Evolutionary conservation across 2,329 filamentous ascomycete species (phyloP).

Genomic region (Scedosporium minutisporum): DNA sequence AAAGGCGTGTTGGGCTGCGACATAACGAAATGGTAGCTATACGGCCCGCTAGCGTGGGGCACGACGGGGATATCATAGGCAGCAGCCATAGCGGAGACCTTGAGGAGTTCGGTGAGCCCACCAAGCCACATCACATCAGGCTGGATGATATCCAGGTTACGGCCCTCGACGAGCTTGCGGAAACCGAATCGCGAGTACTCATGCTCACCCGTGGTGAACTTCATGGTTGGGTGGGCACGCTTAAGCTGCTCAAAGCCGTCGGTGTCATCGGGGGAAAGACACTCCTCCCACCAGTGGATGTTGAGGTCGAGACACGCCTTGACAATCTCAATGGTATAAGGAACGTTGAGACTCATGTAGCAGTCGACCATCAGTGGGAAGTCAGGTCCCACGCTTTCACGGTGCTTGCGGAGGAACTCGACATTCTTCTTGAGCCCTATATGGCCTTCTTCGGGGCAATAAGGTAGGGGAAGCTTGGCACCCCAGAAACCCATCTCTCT

Average conservation of each 20-base stretch:
- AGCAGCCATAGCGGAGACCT: conserved; percentile 77
- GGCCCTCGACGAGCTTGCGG: conserved; percentile 84
- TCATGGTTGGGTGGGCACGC: conserved; percentile 77
- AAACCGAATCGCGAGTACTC: conserved; percentile 93
- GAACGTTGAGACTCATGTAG: conserved; percentile 91
- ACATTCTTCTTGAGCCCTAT: conserved; percentile 80
- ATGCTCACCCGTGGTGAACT: conserved; percentile 94
- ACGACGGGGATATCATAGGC: conserved; percentile 93
- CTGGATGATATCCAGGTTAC: conserved; percentile 88
- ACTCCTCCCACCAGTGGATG: conserved; percentile 98
- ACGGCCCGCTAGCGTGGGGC: conserved; percentile 87
- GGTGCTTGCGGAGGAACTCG: conserved; percentile 76
- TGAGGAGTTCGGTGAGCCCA: conserved; percentile 83
- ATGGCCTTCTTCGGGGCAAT: conserved; percentile 78
- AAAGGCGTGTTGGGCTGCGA: conserved; percentile 90
- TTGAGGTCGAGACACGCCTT: conserved; percentile 73
- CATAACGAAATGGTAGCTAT: conserved; percentile 93
- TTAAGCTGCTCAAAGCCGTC: conserved; percentile 88
- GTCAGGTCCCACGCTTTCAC: conserved; percentile 75
- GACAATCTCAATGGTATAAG: conserved; percentile 86
- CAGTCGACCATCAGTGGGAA: conserved; percentile 94
- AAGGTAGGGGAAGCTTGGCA: conserved; percentile 82
- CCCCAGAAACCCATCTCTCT: conserved; percentile 84
- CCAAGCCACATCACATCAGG: conserved; percentile 98
- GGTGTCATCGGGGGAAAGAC: conserved; percentile 80